Conservation (phyloP, 148 eudicot species). For the Heliamphora exappendiculata region DNA sequence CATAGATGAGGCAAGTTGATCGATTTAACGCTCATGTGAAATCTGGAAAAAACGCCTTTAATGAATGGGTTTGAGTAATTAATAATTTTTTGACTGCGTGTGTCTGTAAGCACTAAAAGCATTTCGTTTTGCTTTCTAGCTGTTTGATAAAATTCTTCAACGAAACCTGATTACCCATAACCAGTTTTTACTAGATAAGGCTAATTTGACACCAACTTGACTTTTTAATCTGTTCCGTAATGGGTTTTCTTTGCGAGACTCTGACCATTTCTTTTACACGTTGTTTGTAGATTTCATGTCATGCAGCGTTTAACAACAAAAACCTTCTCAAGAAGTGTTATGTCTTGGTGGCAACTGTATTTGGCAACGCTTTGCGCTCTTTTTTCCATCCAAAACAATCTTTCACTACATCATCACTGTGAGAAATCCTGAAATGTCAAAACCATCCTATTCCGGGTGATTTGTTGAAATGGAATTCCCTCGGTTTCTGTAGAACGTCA, state of each 20-base stretch:
- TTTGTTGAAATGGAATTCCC: constrained; percentile 47
- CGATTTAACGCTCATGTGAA: too few relatives aligned
- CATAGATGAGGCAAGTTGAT: too few relatives aligned
- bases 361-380: constrained; percentile 16
- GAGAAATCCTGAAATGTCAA: neutral
- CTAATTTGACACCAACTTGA: neutral
- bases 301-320: constrained; percentile 47
- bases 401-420: constrained; percentile 18
- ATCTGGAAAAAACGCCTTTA: too few relatives aligned
- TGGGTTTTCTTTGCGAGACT: neutral
- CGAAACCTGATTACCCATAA: constrained; percentile 2
- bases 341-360: constrained; percentile 23
- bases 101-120: too few relatives aligned
- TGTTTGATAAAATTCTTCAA: constrained; percentile 18
- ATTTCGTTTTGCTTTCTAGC: neutral
- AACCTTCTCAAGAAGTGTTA: constrained; percentile 23
- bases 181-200: neutral
- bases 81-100: too few relatives aligned
- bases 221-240: neutral
- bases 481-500: constrained; percentile 53
- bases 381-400: constrained; percentile 11
- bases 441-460: constrained; percentile 34
- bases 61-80: too few relatives aligned
- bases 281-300: constrained; percentile 19
- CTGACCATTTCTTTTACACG: neutral